Evolutionary conservation across 2,329 filamentous ascomycete species (phyloP), one percentile per base, ranked within the genome.

Genomic region (Coniochaeta ligniaria): DNA sequence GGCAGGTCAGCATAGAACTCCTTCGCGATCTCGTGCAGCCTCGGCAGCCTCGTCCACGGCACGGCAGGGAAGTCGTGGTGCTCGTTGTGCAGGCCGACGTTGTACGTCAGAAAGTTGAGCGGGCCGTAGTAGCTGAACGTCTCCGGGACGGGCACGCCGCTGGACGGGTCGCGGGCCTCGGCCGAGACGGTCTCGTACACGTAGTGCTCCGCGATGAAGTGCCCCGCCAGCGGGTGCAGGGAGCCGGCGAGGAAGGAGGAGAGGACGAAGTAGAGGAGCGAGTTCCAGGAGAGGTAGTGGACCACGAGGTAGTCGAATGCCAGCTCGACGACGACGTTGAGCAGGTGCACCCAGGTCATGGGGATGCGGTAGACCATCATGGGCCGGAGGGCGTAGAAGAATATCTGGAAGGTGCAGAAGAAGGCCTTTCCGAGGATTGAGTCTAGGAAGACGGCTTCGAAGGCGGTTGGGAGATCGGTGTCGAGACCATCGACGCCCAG

Each of bases 191-290:
- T 86, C 67, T 87, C 81, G 71, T 92, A 93, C 66, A 94, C 89
- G 76, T 94, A 94, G 76, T 99, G 95, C 79, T 99, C 95, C 61
- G 95, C 93, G 75, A 99, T 99, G 80, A 99, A 99, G 78, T 99
- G 95, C 52, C 92, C 95, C 0, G 95, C 95, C 62, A 94, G 91
- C 3, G 95, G 95, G 77, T 99, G 95, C 35, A 99, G 83, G 55
- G 89, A 94, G 38, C 95, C 95, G 1, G 95, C 95, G 2, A 99
- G 83, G 81, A 99, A 98, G 58, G 91, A 95, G 70, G 89, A 95
- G 66, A 96, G 78, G 59, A 99, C 79, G 47, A 99, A 80, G 79
- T 99, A 99, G 65, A 86, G 83, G 54, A 98, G 71, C 0, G 91
- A 83, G 65, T 87, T 83, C 58, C 50, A 61, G 6, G 66, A 65